Conservation (phyloP, 2,329 filamentous ascomycete genomes). For the Pyricularia grisea region DNA sequence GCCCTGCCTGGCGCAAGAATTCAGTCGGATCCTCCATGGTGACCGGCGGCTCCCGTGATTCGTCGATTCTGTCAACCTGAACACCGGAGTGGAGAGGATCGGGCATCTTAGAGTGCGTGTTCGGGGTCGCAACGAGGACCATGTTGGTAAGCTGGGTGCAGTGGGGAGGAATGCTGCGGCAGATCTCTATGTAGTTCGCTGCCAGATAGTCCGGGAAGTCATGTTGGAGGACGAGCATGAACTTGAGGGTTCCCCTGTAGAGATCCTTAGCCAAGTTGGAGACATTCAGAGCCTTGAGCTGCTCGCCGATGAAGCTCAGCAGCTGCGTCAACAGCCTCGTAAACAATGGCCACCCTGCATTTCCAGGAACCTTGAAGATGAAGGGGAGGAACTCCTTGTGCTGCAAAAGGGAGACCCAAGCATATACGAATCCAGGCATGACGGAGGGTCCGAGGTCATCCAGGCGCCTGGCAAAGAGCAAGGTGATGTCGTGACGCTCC, state of each 20-base stretch:
- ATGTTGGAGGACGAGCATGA: constrained; percentile 79
- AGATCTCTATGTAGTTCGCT: constrained; percentile 76
- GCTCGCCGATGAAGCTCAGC: constrained; percentile 65
- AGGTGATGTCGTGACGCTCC: constrained; percentile 60
- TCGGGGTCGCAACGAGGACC: constrained; percentile 71
- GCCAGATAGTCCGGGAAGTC: constrained; percentile 92
- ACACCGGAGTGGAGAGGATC: constrained; percentile 65
- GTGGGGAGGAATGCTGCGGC: constrained; percentile 70
- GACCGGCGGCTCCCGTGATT: constrained; percentile 58
- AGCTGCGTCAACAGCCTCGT: constrained; percentile 65
- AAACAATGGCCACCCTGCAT: constrained; percentile 67
- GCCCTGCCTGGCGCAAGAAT: constrained; percentile 43
- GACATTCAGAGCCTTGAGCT: constrained; percentile 65
- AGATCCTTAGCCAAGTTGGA: constrained; percentile 67
- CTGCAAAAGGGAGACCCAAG: constrained; percentile 73
- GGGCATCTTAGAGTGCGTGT: constrained; percentile 56
- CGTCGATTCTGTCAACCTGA: constrained; percentile 69
- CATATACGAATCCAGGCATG: constrained; percentile 75
- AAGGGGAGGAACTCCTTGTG: constrained; percentile 79
- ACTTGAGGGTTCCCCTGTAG: constrained; percentile 74
- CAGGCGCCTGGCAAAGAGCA: constrained; percentile 63
- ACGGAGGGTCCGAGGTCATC: constrained; percentile 64
- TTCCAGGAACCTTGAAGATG: constrained; percentile 59
- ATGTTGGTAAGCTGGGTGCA: constrained; percentile 85
- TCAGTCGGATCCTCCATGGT: constrained; percentile 53